Evolutionary conservation across 306 rosid genomes (phyloP).

Genomic region (Canavalia ensiformis): DNA sequence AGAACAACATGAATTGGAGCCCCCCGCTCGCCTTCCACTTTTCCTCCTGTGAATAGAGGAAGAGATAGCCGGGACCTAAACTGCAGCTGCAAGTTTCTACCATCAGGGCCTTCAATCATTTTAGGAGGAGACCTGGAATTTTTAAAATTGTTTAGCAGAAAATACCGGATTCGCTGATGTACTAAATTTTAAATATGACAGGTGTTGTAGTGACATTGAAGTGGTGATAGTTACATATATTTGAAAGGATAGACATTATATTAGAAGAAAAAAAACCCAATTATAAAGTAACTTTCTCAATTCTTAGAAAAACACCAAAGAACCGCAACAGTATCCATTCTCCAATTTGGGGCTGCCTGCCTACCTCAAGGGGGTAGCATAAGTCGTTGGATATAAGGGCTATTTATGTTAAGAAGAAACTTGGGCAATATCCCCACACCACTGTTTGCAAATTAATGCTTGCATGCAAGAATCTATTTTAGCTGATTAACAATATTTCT

Average conservation of each 20-base stretch:
- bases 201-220: slow-evolving; percentile 3
- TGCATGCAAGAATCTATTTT: slow-evolving; percentile 24
- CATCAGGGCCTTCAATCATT: slow-evolving; percentile 95
- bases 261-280: background rate
- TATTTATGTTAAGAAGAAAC: slow-evolving; percentile 25
- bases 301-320: background rate
- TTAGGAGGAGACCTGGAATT: slow-evolving; percentile 94
- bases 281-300: slow-evolving; percentile 16
- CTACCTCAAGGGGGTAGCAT: background rate
- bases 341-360: slow-evolving; percentile 24
- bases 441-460: slow-evolving; percentile 22
- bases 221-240: slow-evolving; percentile 18
- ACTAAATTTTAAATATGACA: slow-evolving; percentile 1
- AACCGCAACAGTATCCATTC: slow-evolving; percentile 3
- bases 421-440: background rate
- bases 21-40: slow-evolving; percentile 99
- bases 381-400: background rate
- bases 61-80: slow-evolving; percentile 89
- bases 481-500: slow-evolving; percentile 13
- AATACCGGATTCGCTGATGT: slow-evolving; percentile 31
- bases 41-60: slow-evolving; percentile 99
- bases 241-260: slow-evolving; percentile 15
- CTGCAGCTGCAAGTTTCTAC: slow-evolving; percentile 82
- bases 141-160: slow-evolving; percentile 43
- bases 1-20: slow-evolving; percentile 92